These are phyloP conservation scores for Candida anglica DNA, from an alignment of 805 yeast genomes.

Conservation along the genomic window DNA sequence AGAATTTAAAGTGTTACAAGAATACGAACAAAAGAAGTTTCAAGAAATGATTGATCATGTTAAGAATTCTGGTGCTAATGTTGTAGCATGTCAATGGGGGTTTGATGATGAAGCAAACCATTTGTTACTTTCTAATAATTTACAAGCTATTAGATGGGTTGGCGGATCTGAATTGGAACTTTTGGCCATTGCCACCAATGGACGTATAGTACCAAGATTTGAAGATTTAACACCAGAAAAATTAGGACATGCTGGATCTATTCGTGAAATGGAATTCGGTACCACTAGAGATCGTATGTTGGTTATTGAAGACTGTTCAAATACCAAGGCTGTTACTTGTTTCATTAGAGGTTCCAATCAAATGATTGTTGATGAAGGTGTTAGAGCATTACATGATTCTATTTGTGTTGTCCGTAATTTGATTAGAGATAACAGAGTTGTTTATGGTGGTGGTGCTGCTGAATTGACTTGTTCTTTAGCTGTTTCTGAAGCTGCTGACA, in stretches of 20 bases:
- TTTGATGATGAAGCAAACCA: constrained; percentile 99
- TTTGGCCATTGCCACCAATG: constrained; percentile 95
- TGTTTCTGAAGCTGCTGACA: constrained; percentile 87
- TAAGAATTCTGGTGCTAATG: constrained; percentile 87
- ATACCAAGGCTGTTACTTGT: constrained; percentile 86
- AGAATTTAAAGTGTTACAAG: constrained; percentile 86
- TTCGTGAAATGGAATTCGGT: constrained; percentile 89
- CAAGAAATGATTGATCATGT: constrained; percentile 84
- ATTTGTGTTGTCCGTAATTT: constrained; percentile 96
- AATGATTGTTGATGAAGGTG: constrained; percentile 97
- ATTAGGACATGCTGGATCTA: constrained; percentile 82
- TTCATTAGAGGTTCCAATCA: constrained; percentile 93
- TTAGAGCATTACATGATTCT: constrained; percentile 94
- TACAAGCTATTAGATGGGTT: constrained; percentile 98
- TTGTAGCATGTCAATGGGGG: constrained; percentile 99
- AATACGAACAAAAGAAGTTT: constrained; percentile 88
- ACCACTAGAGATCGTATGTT: constrained; percentile 96
- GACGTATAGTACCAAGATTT: constrained; percentile 94
- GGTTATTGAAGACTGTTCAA: constrained; percentile 85
- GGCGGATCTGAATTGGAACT: constrained; percentile 96
- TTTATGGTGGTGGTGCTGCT: constrained; percentile 99
- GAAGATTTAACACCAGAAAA: constrained; percentile 82
- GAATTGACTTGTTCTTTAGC: constrained; percentile 92
- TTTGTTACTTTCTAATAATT: constrained; percentile 75
- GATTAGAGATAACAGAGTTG: constrained; percentile 86